phyloP scores from a whole-genome alignment of 345 rosid genomes.

The Arabis hirsuta region DNA sequence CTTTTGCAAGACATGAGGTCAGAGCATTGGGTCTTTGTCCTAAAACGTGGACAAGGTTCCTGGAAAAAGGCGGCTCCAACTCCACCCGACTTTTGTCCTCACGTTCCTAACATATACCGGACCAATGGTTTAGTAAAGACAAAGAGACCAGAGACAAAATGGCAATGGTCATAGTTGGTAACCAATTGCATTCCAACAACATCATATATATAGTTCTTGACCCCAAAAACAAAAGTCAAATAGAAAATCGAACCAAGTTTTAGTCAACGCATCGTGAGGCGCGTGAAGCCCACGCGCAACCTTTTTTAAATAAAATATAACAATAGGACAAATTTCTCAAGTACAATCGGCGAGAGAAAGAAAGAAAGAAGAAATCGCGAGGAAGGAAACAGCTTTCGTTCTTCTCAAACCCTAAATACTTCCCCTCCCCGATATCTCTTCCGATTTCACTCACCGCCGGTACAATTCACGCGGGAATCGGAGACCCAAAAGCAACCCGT shows the following conservation, averaged over 20 bases:
- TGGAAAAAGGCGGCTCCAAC: not conserved
- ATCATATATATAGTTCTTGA: too few species aligned
- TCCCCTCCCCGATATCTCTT: not conserved
- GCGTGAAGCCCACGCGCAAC: not conserved
- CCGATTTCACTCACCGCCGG: not conserved
- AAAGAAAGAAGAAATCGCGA: constrained; percentile 7
- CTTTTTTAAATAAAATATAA: not conserved
- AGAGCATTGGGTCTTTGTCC: not conserved
- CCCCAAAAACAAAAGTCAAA: too few species aligned
- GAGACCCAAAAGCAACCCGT: constrained; percentile 2
- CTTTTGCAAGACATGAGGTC: not conserved
- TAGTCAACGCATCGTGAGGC: not conserved
- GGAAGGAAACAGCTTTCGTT: constrained; percentile 2
- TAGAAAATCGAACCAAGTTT: too few species aligned
- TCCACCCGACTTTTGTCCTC: not conserved
- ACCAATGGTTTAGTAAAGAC: too few species aligned
- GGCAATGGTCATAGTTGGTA: too few species aligned
- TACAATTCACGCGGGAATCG: constrained; percentile 22
- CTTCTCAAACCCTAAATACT: constrained; percentile 12
- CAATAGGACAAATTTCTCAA: not conserved
- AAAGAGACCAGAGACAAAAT: too few species aligned
- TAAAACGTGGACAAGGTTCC: not conserved
- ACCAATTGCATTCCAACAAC: too few species aligned
- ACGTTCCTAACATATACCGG: not conserved
- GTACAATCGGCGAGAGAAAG: not conserved